Evolutionary conservation across 257 asterid species (phyloP).

Genomic region (Scutellaria galericulata): DNA sequence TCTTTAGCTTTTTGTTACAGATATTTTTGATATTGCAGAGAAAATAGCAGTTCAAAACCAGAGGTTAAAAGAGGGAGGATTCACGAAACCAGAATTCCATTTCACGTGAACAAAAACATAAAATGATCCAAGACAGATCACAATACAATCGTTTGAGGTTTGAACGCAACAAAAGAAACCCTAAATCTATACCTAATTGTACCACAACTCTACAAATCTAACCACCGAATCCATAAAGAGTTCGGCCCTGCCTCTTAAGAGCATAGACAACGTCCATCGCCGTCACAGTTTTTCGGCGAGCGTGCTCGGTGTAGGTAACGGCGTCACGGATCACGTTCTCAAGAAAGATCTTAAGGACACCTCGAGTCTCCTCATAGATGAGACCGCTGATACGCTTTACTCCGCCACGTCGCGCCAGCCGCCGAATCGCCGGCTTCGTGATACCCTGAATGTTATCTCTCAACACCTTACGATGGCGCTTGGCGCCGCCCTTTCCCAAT

Average conservation of each 20-base stretch:
- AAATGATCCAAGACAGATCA: slow-evolving; percentile 19
- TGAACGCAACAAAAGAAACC: background rate
- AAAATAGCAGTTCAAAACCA: background rate
- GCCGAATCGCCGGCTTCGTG: slow-evolving; percentile 54
- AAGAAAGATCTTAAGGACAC: slow-evolving; percentile 48
- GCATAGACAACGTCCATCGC: slow-evolving; percentile 57
- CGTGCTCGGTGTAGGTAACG: slow-evolving; percentile 53
- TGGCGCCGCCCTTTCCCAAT: slow-evolving; percentile 55
- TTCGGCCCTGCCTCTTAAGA: slow-evolving; percentile 55
- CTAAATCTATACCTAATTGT: slow-evolving; percentile 28
- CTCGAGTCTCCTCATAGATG: slow-evolving; percentile 52
- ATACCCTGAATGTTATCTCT: slow-evolving; percentile 52
- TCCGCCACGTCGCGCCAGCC: slow-evolving; percentile 54
- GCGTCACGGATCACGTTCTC: slow-evolving; percentile 52
- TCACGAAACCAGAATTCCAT: background rate
- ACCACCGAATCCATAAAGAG: slow-evolving; percentile 54
- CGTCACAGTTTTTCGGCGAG: slow-evolving; percentile 52
- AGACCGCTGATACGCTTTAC: slow-evolving; percentile 55
- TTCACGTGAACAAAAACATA: slow-evolving; percentile 6
- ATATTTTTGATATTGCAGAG: too few species aligned
- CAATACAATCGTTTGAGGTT: background rate
- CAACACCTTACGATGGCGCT: slow-evolving; percentile 51
- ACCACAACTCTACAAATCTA: slow-evolving; percentile 7
- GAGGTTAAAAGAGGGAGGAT: background rate
- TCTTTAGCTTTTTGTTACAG: too few species aligned